phyloP scores from a whole-genome alignment of 441 rosid species.

The Bocquillonia castaneifolia region DNA sequence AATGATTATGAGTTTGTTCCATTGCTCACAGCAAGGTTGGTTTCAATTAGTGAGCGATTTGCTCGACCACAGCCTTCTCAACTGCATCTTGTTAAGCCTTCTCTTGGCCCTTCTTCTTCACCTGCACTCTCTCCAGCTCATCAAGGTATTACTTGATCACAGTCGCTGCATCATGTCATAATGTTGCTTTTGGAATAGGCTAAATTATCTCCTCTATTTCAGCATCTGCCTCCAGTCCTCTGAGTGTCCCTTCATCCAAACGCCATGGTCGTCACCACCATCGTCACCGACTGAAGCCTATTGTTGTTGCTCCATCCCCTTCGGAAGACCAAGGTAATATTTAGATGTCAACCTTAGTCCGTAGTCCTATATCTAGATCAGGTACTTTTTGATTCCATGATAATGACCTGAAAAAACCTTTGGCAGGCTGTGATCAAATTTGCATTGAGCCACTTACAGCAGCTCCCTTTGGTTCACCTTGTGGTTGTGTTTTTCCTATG shows the following conservation, averaged over 20 bases:
- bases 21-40: conserved; percentile 47
- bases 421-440: conserved; percentile 81
- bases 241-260: conserved; percentile 34
- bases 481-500: conserved; percentile 97
- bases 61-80: conserved; percentile 32
- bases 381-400: conserved; percentile 2
- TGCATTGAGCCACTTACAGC: conserved; percentile 88
- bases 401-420: conserved; percentile 29
- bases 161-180: conserved; percentile 3
- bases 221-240: conserved; percentile 44
- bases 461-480: conserved; percentile 85
- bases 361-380: background rate
- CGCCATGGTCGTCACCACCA: conserved; percentile 46
- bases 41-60: conserved; percentile 40
- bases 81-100: conserved; percentile 34
- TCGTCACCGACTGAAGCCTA: conserved; percentile 49
- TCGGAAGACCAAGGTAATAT: conserved; percentile 53
- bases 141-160: conserved; percentile 35
- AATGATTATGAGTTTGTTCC: conserved; percentile 25
- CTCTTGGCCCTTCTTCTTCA: conserved; percentile 31
- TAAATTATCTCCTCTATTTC: conserved; percentile 24
- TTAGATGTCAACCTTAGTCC: conserved; percentile 5
- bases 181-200: conserved; percentile 9
- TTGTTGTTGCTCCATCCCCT: conserved; percentile 61
- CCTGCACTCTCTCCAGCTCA: conserved; percentile 48